A percentile compares a stretch with the other conserved stretches of the same genome.
phyloP scores from a whole-genome alignment of 805 yeast genomes.

The Zygosaccharomyces siamensis region DNA sequence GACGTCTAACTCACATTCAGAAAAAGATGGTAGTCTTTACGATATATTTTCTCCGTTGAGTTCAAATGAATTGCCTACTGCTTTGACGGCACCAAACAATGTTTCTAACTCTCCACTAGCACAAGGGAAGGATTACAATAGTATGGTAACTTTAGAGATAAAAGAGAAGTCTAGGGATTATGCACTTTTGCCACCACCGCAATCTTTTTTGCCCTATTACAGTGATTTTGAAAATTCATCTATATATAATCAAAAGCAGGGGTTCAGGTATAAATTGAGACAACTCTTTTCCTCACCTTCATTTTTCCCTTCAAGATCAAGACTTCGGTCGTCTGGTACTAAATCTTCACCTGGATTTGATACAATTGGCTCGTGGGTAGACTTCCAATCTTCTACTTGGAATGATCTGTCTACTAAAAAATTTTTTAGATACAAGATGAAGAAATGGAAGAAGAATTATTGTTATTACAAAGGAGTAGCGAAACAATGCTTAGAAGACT shows the following conservation, averaged over 20 bases:
- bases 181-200: conserved; percentile 12
- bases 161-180: not conserved
- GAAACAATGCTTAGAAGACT: conserved; percentile 21
- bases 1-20: not conserved
- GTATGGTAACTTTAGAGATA: not conserved
- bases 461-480: conserved; percentile 20
- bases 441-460: conserved; percentile 17
- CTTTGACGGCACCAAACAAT: conserved; percentile 12
- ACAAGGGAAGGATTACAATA: not conserved
- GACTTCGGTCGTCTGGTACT: not conserved
- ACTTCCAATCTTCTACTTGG: conserved; percentile 13
- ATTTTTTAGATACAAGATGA: conserved; percentile 17
- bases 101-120: not conserved
- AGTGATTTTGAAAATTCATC: conserved; percentile 7
- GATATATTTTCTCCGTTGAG: conserved; percentile 13
- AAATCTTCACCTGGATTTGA: conserved; percentile 3
- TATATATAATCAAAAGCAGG: not conserved
- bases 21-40: conserved; percentile 2
- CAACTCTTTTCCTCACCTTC: conserved; percentile 5
- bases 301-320: conserved; percentile 2
- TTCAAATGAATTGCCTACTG: conserved; percentile 10
- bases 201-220: conserved; percentile 9
- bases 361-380: conserved; percentile 11
- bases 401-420: conserved; percentile 18
- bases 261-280: conserved; percentile 8